Percentiles rank a stretch among this genome's conserved stretches.
phyloP scores from a whole-genome alignment of 2,329 filamentous ascomycete genomes.

The Cladophialophora carrionii region DNA sequence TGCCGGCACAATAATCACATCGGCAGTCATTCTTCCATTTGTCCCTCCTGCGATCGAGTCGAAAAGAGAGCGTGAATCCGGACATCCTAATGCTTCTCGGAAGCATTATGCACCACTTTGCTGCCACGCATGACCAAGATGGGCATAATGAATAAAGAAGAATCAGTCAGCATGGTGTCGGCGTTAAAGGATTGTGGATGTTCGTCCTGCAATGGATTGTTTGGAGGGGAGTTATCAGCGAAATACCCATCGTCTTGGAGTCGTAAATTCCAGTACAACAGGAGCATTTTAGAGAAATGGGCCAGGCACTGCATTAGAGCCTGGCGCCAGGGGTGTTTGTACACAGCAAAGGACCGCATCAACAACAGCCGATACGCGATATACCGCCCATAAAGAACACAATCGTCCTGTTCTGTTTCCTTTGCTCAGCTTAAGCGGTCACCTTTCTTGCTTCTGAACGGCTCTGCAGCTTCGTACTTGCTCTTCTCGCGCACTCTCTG shows the following conservation, averaged over 20 bases:
- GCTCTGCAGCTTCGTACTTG: conserved; percentile 81
- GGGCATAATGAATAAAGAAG: conserved; percentile 4
- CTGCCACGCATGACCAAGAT: conserved; percentile 31
- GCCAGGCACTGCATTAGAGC: neutral
- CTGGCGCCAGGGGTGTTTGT: conserved; percentile 15
- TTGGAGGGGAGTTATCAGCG: conserved; percentile 15
- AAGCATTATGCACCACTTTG: conserved; percentile 43
- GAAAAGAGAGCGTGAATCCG: conserved; percentile 47
- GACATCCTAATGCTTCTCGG: conserved; percentile 44
- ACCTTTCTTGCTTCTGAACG: conserved; percentile 78
- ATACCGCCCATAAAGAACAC: neutral
- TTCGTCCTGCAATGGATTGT: conserved; percentile 2
- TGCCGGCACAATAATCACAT: conserved; percentile 48
- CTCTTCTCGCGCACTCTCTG: conserved; percentile 74
- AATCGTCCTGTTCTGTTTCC: neutral
- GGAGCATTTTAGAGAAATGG: conserved; percentile 1
- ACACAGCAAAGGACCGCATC: conserved; percentile 21
- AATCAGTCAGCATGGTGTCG: conserved; percentile 12
- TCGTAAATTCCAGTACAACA: conserved; percentile 15
- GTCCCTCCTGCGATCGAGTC: conserved; percentile 53
- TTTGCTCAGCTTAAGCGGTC: conserved; percentile 72
- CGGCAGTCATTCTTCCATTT: conserved; percentile 51
- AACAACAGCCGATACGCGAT: conserved; percentile 5
- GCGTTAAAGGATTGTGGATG: conserved; percentile 14
- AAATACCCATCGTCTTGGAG: conserved; percentile 17